Base-by-base conservation (phyloP, 768 basidiomycete genomes). In the Thelephora aurantiotincta region DNA sequence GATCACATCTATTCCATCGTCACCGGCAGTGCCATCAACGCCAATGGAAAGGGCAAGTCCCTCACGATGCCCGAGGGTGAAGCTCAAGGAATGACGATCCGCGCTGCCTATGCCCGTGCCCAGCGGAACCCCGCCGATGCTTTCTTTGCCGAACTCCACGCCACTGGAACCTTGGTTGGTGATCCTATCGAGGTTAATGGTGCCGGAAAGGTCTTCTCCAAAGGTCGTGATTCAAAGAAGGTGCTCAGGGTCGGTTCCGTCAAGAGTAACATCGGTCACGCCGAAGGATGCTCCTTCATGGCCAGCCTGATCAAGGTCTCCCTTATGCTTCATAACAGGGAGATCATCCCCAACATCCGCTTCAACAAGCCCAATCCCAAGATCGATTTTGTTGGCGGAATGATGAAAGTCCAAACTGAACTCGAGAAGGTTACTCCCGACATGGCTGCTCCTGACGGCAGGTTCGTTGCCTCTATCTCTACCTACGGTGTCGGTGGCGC, bases 181-280 rank as follows among this genome's bases (percentile, higher is more conserved):
- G 58, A 60, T 47, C 49, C 58, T 9, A 52, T 54, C 2, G 58
- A 59, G 44, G 55, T 54, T 11, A 55, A 58, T 42, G 51, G 44
- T 30, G 57, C 53, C 13, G 57, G 55, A 11, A 37, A 33, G 4
- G 30, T 62, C 6, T 66, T 66, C 41, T 53, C 60, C 22, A 42
- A 58, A 23, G 53, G 50, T 47, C 19, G 60, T 59, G 11, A 47
- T 12, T 33, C 19, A 2, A 19, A 38, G 7, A 62, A 64, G 7
- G 52, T 67, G 6, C 36, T 65, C 6, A 58, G 38, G 14, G 38
- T 70, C 12, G 70, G 70, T 5, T 68, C 66, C 46, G 64, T 71
- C 3, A 72, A 71, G 51, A 65, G 68, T 42, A 71, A 72, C 48
- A 61, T 70, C 35, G 70, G 70, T 61, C 67, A 68, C 48, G 45